A percentile compares a stretch with the other conserved stretches of the same genome.
Conservation (phyloP, 768 basidiomycete genomes). For the Inosperma sp. region DNA sequence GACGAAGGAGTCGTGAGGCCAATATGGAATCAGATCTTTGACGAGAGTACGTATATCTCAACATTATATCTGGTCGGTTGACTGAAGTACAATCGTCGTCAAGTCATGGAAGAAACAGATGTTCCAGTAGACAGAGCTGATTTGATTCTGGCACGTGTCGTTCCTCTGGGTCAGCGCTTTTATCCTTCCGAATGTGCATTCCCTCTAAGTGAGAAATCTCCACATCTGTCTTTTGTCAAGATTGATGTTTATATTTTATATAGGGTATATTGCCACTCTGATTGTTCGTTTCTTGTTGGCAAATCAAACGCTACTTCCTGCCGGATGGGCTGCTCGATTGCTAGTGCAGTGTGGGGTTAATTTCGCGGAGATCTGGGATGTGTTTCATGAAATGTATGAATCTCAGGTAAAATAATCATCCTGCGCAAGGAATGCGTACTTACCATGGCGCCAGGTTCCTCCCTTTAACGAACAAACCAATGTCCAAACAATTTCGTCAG, state of each 20-base stretch:
- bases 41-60: slow-evolving; percentile 54
- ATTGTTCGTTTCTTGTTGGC: slow-evolving; percentile 71
- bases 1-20: slow-evolving; percentile 76
- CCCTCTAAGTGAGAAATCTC: slow-evolving; percentile 63
- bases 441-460: slow-evolving; percentile 49
- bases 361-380: slow-evolving; percentile 77
- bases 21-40: slow-evolving; percentile 87
- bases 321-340: slow-evolving; percentile 80
- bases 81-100: slow-evolving; percentile 2
- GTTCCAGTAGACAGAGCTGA: slow-evolving; percentile 54
- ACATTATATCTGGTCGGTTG: not conserved
- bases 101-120: slow-evolving; percentile 55
- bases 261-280: slow-evolving; percentile 72
- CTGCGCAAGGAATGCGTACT: not conserved
- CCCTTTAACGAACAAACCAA: slow-evolving; percentile 80
- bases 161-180: slow-evolving; percentile 77
- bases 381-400: slow-evolving; percentile 82
- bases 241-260: slow-evolving; percentile 2
- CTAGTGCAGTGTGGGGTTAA: slow-evolving; percentile 80
- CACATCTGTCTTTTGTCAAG: not conserved
- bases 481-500: slow-evolving; percentile 74
- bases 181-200: slow-evolving; percentile 90
- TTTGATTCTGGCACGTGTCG: slow-evolving; percentile 56
- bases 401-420: slow-evolving; percentile 57
- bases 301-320: slow-evolving; percentile 51